Conservation (phyloP, 1,139 yeast genomes). For the Pichia inconspicua region DNA sequence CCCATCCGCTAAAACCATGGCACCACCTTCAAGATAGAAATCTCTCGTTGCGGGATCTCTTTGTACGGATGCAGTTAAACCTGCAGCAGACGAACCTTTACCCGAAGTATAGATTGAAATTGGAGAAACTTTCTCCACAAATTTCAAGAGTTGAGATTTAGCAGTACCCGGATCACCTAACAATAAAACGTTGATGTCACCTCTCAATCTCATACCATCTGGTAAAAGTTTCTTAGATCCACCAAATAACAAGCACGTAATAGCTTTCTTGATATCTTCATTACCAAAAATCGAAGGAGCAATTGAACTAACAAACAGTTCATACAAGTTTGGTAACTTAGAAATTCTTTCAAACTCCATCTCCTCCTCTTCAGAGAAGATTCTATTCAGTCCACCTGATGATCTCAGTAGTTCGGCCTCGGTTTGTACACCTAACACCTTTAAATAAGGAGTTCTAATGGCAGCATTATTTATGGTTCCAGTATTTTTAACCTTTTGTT, state of each 20-base stretch:
- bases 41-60: slow-evolving; percentile 84
- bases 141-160: slow-evolving; percentile 87
- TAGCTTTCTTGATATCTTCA: slow-evolving; percentile 84
- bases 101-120: slow-evolving; percentile 96
- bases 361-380: slow-evolving; percentile 89
- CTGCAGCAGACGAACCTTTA: slow-evolving; percentile 99
- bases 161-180: slow-evolving; percentile 99
- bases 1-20: slow-evolving; percentile 98
- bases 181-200: slow-evolving; percentile 87
- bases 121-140: slow-evolving; percentile 91
- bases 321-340: slow-evolving; percentile 76
- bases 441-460: slow-evolving; percentile 84
- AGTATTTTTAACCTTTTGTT: slow-evolving; percentile 47
- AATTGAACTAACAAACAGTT: slow-evolving; percentile 76
- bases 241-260: slow-evolving; percentile 86
- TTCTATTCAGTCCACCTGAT: slow-evolving; percentile 40
- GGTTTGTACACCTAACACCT: slow-evolving; percentile 78
- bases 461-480: slow-evolving; percentile 56
- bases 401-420: slow-evolving; percentile 47
- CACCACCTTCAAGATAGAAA: slow-evolving; percentile 96
- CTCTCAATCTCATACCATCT: slow-evolving; percentile 94
- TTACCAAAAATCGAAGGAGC: slow-evolving; percentile 98
- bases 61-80: slow-evolving; percentile 96
- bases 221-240: slow-evolving; percentile 90
- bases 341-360: slow-evolving; percentile 80